Percentiles rank a stretch among this genome's conserved stretches.
Evolutionary conservation across 108 stramenopile species (phyloP).

Genomic region (Cyclotella atomus): DNA sequence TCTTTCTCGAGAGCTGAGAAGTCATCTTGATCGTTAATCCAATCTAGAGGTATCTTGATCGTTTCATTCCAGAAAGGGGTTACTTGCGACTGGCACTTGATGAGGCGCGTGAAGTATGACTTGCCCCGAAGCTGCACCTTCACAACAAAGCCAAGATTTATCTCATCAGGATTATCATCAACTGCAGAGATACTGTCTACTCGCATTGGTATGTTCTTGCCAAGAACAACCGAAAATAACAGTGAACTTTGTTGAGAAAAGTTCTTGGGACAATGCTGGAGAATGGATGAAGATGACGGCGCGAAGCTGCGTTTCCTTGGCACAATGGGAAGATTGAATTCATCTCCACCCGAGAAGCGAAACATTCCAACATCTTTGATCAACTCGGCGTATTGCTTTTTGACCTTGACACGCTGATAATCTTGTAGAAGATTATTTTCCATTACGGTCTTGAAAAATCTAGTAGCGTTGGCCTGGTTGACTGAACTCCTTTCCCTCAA

Average conservation of each 20-base stretch:
- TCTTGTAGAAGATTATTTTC: conserved; percentile 9
- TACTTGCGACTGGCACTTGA: conserved; percentile 25
- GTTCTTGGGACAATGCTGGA: conserved; percentile 10
- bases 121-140: conserved; percentile 30
- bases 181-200: not conserved
- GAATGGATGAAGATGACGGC: conserved; percentile 11
- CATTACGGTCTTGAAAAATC: conserved; percentile 26
- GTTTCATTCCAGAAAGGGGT: conserved; percentile 73
- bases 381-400: conserved; percentile 34
- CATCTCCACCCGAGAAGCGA: conserved; percentile 16
- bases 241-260: conserved; percentile 17
- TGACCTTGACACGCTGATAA: not conserved
- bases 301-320: conserved; percentile 30
- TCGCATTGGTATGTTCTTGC: conserved; percentile 33
- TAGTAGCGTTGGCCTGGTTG: conserved; percentile 17
- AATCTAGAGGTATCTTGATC: conserved; percentile 61
- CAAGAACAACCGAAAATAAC: conserved; percentile 34
- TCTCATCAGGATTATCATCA: not conserved
- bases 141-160: conserved; percentile 20
- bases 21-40: conserved; percentile 36
- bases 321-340: conserved; percentile 12
- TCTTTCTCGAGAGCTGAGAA: conserved; percentile 51
- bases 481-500: conserved; percentile 30
- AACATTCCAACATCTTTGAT: conserved; percentile 37
- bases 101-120: conserved; percentile 7